Percentiles rank a stretch among this genome's conserved stretches.
These are phyloP conservation scores for Dalbergia cultrata DNA, from an alignment of 306 rosid species.

Conservation along the genomic window DNA sequence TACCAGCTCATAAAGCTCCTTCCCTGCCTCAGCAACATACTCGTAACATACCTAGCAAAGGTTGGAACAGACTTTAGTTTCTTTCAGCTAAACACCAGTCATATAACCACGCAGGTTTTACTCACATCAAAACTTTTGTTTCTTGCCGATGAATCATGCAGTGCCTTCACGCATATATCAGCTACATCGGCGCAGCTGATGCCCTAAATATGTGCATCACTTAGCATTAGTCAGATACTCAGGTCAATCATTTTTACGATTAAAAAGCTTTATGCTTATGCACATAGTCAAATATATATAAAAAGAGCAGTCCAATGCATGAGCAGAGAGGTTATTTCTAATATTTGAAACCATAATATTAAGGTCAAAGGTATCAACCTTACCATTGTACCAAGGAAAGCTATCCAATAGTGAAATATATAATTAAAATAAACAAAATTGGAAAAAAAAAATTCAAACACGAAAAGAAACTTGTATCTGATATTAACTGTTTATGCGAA, in stretches of 20 bases:
- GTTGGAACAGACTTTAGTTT: slow-evolving; percentile 40
- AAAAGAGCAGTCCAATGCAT: too few relatives aligned
- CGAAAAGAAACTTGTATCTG: not conserved
- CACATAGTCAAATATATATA: not conserved
- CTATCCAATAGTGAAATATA: not conserved
- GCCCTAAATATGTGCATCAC: slow-evolving; percentile 60
- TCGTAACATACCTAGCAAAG: slow-evolving; percentile 87
- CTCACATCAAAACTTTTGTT: slow-evolving; percentile 98
- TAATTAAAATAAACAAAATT: slow-evolving; percentile 20
- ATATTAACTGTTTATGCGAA: not conserved
- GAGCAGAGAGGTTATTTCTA: too few relatives aligned
- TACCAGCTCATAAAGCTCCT: slow-evolving; percentile 98
- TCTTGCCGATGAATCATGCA: slow-evolving; percentile 94
- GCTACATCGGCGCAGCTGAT: slow-evolving; percentile 99
- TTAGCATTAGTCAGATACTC: slow-evolving; percentile 21
- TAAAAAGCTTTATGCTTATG: slow-evolving; percentile 4
- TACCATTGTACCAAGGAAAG: too few relatives aligned
- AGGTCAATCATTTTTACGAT: slow-evolving; percentile 23
- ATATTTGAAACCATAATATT: too few relatives aligned
- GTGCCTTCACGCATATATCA: slow-evolving; percentile 96
- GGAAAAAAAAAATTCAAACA: not conserved
- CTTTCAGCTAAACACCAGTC: slow-evolving; percentile 27
- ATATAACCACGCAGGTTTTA: slow-evolving; percentile 35
- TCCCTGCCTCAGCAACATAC: slow-evolving; percentile 86
- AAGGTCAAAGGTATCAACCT: too few relatives aligned